Percentiles rank a stretch among this genome's conserved stretches.
Conservation (phyloP, 2,329 filamentous ascomycete species). For the Aspergillus tamarii region DNA sequence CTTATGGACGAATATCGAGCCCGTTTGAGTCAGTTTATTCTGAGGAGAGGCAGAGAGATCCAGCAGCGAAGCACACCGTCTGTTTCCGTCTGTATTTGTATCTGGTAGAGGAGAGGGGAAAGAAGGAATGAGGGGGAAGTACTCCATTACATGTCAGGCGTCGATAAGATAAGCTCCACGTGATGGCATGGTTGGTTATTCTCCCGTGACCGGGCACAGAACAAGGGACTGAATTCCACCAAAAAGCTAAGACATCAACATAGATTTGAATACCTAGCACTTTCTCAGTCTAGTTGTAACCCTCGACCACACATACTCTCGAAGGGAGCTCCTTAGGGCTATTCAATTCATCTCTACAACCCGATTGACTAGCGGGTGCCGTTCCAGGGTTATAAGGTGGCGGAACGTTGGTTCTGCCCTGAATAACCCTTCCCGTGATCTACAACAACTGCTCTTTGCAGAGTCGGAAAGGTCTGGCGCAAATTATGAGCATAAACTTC, state of each 20-base stretch:
- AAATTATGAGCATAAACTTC: too few relatives aligned
- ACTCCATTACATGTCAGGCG: neutral
- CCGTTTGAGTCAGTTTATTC: conserved; percentile 3
- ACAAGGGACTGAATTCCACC: neutral
- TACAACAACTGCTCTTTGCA: too few relatives aligned
- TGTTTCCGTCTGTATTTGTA: conserved; percentile 9
- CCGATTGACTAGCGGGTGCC: neutral
- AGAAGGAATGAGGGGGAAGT: conserved; percentile 23
- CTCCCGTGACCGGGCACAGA: neutral
- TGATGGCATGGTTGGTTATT: neutral
- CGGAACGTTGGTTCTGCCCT: neutral
- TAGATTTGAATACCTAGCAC: too few relatives aligned
- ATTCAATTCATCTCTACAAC: neutral
- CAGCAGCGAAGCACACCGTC: conserved; percentile 13
- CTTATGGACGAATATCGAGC: neutral
- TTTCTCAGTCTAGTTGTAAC: too few relatives aligned
- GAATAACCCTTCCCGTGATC: neutral
- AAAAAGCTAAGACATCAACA: too few relatives aligned
- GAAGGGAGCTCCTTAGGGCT: neutral
- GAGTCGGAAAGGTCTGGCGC: too few relatives aligned
- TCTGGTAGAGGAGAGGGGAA: conserved; percentile 18
- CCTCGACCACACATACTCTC: too few relatives aligned
- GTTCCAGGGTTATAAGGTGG: neutral
- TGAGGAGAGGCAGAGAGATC: neutral
- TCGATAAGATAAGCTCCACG: conserved; percentile 14